phyloP scores from a whole-genome alignment of 495 filamentous ascomycete genomes.

The Acidiella bohemica region DNA sequence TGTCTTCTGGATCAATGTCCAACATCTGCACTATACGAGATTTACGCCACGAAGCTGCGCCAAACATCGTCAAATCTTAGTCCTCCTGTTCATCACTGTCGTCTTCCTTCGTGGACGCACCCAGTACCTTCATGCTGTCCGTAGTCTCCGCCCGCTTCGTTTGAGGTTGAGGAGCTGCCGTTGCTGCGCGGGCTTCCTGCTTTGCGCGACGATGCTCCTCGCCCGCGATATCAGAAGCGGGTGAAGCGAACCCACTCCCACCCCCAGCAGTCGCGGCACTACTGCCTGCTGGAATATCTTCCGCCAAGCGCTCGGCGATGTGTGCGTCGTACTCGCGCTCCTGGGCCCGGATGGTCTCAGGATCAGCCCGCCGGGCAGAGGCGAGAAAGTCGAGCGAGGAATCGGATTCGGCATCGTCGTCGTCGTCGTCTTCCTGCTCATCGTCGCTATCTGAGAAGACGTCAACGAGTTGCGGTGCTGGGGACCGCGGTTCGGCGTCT shows the following conservation, averaged over 20 bases:
- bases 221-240: constrained; percentile 4
- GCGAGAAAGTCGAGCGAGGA: constrained; percentile 25
- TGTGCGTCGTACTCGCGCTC: constrained; percentile 28
- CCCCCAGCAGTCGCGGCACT: constrained; percentile 30
- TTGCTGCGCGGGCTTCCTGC: constrained; percentile 3
- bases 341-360: constrained; percentile 15
- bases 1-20: too few species aligned
- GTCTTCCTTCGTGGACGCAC: too few species aligned
- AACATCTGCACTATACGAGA: too few species aligned
- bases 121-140: neutral
- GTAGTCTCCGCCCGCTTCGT: neutral
- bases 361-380: constrained; percentile 24
- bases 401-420: constrained; percentile 13
- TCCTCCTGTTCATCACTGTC: too few species aligned
- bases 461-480: constrained; percentile 16
- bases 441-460: constrained; percentile 7
- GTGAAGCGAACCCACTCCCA: constrained; percentile 30
- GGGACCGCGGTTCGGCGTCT: constrained; percentile 3
- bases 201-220: constrained; percentile 8
- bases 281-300: constrained; percentile 31
- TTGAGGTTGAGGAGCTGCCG: neutral
- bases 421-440: constrained; percentile 5
- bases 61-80: neutral
- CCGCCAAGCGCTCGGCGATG: constrained; percentile 28
- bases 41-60: neutral